These are phyloP conservation scores for Pichia insulana DNA, from an alignment of 805 yeast genomes.

Conservation along the genomic window DNA sequence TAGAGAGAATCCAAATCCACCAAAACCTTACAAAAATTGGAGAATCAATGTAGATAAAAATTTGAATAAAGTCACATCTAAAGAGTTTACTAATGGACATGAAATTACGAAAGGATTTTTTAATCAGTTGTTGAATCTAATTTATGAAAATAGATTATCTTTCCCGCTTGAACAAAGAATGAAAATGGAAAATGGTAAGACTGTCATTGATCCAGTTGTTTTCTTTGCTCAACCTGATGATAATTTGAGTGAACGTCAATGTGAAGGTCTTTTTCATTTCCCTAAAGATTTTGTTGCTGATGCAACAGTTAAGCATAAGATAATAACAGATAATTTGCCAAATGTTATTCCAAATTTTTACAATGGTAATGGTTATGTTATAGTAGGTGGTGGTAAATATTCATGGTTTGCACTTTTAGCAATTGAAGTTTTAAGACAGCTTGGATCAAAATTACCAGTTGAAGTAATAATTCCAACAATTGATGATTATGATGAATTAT, in stretches of 20 bases:
- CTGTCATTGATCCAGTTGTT: constrained; percentile 13
- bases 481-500: constrained; percentile 10
- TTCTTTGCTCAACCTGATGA: constrained; percentile 9
- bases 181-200: constrained; percentile 18
- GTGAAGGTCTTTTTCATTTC: constrained; percentile 13
- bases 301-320: constrained; percentile 39
- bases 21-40: constrained; percentile 22
- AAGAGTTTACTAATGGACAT: constrained; percentile 22
- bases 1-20: constrained; percentile 10
- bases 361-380: constrained; percentile 27
- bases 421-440: constrained; percentile 32
- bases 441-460: constrained; percentile 34
- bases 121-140: constrained; percentile 21
- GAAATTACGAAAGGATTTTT: constrained; percentile 24
- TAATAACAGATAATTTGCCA: constrained; percentile 40
- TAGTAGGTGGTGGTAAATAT: constrained; percentile 37
- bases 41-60: constrained; percentile 19
- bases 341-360: constrained; percentile 22
- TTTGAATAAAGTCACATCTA: constrained; percentile 18
- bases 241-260: constrained; percentile 8
- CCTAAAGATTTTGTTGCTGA: constrained; percentile 34
- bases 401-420: constrained; percentile 34
- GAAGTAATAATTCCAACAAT: constrained; percentile 15
- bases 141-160: constrained; percentile 23
- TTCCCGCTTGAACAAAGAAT: constrained; percentile 26